These are phyloP conservation scores for Rhodotorula toruloides DNA, from an alignment of 768 basidiomycete species.

Conservation along the genomic window DNA sequence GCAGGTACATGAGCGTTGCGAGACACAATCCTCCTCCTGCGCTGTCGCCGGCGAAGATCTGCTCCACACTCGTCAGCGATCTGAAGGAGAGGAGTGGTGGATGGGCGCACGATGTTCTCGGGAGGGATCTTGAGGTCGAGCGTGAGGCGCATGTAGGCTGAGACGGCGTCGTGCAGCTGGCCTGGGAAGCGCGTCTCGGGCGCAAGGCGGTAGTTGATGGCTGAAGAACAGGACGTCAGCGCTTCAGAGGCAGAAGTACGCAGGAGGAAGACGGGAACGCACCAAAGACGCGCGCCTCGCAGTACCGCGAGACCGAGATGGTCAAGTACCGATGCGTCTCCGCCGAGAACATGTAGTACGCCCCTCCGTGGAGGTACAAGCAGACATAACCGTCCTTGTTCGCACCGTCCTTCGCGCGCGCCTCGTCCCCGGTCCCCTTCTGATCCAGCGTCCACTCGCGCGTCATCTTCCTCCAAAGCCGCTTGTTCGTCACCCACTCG, in stretches of 20 bases:
- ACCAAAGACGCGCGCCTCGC: constrained; percentile 84
- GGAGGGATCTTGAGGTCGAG: constrained; percentile 85
- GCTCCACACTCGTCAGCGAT: not conserved
- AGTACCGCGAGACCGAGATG: constrained; percentile 80
- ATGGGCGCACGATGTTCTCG: constrained; percentile 60
- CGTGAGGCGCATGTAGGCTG: constrained; percentile 75
- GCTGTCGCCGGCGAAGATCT: constrained; percentile 74
- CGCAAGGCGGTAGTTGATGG: constrained; percentile 90
- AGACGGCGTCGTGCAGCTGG: constrained; percentile 76
- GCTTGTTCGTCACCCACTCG: constrained; percentile 95
- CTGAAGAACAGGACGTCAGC: constrained; percentile 49
- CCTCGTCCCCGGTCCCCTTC: not conserved
- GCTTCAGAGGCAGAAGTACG: constrained; percentile 37
- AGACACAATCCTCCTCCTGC: constrained; percentile 85
- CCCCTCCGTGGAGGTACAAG: constrained; percentile 88
- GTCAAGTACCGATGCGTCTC: constrained; percentile 85
- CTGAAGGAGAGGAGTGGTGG: not conserved
- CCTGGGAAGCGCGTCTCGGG: constrained; percentile 94
- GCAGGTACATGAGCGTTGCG: constrained; percentile 83
- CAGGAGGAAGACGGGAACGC: constrained; percentile 47
- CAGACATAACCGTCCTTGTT: constrained; percentile 66
- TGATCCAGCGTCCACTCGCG: constrained; percentile 41
- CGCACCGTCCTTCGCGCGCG: not conserved
- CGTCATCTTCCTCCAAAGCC: constrained; percentile 81
- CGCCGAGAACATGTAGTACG: constrained; percentile 86